Evolutionary conservation across 257 asterid genomes (phyloP).

Genomic region (Osmanthus fragrans): DNA sequence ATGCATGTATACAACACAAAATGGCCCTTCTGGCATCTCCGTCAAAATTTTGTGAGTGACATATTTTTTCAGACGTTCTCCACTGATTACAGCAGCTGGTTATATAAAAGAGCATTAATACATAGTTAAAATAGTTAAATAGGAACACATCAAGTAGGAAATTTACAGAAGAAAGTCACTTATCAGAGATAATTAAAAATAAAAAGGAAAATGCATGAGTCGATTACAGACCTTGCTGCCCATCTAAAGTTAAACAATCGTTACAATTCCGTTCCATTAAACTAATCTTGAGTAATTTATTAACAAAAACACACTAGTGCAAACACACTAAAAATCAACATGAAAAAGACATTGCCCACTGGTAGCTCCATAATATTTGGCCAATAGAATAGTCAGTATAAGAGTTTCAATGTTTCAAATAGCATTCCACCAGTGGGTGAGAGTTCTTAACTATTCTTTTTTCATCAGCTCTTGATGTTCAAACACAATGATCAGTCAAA

Average conservation of each 20-base stretch:
- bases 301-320: neutral
- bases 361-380: neutral
- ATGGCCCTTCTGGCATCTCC: conserved; percentile 75
- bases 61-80: conserved; percentile 80
- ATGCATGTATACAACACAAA: conserved; percentile 88
- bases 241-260: neutral
- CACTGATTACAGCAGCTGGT: conserved; percentile 69
- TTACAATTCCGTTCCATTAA: neutral
- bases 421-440: neutral
- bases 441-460: neutral
- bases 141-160: too few species aligned
- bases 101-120: conserved; percentile 3
- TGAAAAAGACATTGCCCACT: neutral
- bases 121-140: neutral
- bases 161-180: too few species aligned
- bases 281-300: neutral
- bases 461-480: neutral
- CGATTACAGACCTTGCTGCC: neutral
- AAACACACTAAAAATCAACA: neutral
- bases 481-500: neutral
- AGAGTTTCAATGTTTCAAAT: neutral
- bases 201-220: neutral
- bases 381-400: neutral
- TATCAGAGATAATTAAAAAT: neutral
- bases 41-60: conserved; percentile 60